These are phyloP conservation scores for Priceomyces castillae DNA, from an alignment of 805 yeast species.

Conservation along the genomic window DNA sequence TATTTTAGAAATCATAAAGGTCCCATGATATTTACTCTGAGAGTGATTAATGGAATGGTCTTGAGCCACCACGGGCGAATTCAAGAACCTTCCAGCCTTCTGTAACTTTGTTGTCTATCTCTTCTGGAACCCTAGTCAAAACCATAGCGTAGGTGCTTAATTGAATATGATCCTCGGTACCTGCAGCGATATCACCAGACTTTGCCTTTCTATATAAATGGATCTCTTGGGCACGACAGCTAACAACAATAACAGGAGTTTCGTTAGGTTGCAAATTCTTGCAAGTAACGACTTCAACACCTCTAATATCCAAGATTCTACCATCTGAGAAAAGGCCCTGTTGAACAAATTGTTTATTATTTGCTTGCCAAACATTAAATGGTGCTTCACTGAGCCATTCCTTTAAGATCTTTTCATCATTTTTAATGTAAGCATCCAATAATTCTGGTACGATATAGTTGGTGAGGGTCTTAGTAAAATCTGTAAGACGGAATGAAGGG, in stretches of 20 bases:
- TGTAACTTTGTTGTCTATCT: slow-evolving; percentile 83
- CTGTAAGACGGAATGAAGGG: slow-evolving; percentile 78
- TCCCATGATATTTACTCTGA: neutral
- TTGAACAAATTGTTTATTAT: slow-evolving; percentile 86
- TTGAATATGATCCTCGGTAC: slow-evolving; percentile 88
- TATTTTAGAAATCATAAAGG: neutral
- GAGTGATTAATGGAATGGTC: slow-evolving; percentile 57
- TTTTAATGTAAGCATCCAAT: slow-evolving; percentile 90
- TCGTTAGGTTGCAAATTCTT: slow-evolving; percentile 87
- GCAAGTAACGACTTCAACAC: slow-evolving; percentile 87
- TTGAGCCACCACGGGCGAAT: slow-evolving; percentile 89
- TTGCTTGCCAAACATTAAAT: slow-evolving; percentile 88
- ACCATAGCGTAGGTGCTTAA: slow-evolving; percentile 96
- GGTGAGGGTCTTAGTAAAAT: slow-evolving; percentile 78
- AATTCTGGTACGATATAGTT: slow-evolving; percentile 93
- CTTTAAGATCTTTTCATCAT: slow-evolving; percentile 80
- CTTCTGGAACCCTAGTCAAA: slow-evolving; percentile 87
- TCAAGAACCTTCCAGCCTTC: slow-evolving; percentile 97
- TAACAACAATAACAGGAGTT: slow-evolving; percentile 86
- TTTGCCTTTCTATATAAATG: slow-evolving; percentile 84
- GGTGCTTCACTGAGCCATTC: slow-evolving; percentile 97
- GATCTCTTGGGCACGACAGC: slow-evolving; percentile 96
- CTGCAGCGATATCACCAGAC: slow-evolving; percentile 94
- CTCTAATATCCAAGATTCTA: slow-evolving; percentile 87
- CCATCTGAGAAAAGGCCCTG: slow-evolving; percentile 92